Evolutionary conservation across 805 yeast genomes (phyloP).

Genomic region (Myxozyma sirexii): DNA sequence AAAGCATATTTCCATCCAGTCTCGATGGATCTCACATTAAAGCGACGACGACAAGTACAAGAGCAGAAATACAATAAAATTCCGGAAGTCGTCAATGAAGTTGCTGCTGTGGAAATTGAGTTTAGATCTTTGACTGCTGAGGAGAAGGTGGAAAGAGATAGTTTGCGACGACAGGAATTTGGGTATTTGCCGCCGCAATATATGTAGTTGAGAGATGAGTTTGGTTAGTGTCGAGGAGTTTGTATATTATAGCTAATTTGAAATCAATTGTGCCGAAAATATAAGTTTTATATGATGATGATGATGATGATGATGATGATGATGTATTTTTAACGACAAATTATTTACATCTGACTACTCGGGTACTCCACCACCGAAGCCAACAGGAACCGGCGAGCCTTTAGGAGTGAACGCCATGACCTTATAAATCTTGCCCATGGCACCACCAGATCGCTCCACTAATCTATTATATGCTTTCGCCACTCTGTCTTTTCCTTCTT

Average conservation of each 20-base stretch:
- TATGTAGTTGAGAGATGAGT: neutral
- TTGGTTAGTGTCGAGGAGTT: neutral
- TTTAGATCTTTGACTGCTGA: constrained; percentile 73
- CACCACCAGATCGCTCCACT: constrained; percentile 58
- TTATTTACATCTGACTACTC: constrained; percentile 7
- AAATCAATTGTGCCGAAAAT: too few relatives aligned
- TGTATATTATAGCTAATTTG: too few relatives aligned
- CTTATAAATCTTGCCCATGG: constrained; percentile 80
- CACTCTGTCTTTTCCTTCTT: constrained; percentile 56
- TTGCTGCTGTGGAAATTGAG: constrained; percentile 62
- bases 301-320: too few relatives aligned
- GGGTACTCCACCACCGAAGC: constrained; percentile 51
- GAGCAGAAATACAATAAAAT: constrained; percentile 44
- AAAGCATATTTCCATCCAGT: constrained; percentile 79
- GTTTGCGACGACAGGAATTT: constrained; percentile 53
- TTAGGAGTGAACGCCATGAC: constrained; percentile 64
- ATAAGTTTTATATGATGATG: too few relatives aligned
- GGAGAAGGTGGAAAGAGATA: constrained; percentile 70
- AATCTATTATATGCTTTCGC: constrained; percentile 62
- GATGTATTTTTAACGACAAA: too few relatives aligned
- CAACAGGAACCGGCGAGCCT: constrained; percentile 51
- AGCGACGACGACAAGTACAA: constrained; percentile 76
- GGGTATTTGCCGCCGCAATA: constrained; percentile 20
- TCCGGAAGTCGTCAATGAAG: constrained; percentile 57
- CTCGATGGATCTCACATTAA: constrained; percentile 74